Percentiles rank a stretch among this genome's conserved stretches.
phyloP scores from a whole-genome alignment of 2,329 filamentous ascomycete species.

The Penicillium sp. region DNA sequence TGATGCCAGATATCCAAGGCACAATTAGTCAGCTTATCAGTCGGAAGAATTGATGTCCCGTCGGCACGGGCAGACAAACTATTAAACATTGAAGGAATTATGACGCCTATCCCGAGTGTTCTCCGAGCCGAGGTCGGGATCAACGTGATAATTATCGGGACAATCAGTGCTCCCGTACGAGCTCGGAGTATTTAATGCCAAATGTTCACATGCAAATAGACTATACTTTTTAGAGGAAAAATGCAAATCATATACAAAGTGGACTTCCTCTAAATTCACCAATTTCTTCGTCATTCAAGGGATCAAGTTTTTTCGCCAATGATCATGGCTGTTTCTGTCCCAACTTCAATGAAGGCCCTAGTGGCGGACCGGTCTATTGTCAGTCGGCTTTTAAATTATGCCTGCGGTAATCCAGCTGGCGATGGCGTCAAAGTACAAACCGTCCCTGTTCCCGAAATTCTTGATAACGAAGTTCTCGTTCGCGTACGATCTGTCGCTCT shows the following conservation, averaged over 20 bases:
- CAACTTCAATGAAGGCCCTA: conserved; percentile 15
- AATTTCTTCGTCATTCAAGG: neutral
- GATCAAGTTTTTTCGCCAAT: neutral
- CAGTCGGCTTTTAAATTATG: conserved; percentile 13
- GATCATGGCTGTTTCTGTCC: conserved; percentile 12
- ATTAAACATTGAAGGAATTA: neutral
- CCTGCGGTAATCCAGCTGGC: conserved; percentile 2
- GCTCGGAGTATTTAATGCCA: conserved; percentile 6
- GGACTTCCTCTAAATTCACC: neutral
- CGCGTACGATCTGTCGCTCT: conserved; percentile 22
- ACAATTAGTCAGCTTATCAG: neutral
- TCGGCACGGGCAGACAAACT: conserved; percentile 5
- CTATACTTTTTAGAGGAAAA: neutral
- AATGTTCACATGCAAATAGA: conserved; percentile 11
- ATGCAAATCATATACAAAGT: neutral
- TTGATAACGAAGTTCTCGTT: conserved; percentile 23
- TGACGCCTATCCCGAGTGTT: conserved; percentile 10
- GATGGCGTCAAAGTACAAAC: conserved; percentile 20
- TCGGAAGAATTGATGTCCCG: conserved; percentile 8
- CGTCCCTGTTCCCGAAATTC: conserved; percentile 16
- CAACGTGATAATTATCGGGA: conserved; percentile 15
- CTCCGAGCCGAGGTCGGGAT: conserved; percentile 12
- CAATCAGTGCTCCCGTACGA: neutral
- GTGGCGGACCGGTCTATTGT: conserved; percentile 14
- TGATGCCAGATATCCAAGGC: neutral